phyloP scores from a whole-genome alignment of 2,329 filamentous ascomycete genomes.

The Apiospora hydei region DNA sequence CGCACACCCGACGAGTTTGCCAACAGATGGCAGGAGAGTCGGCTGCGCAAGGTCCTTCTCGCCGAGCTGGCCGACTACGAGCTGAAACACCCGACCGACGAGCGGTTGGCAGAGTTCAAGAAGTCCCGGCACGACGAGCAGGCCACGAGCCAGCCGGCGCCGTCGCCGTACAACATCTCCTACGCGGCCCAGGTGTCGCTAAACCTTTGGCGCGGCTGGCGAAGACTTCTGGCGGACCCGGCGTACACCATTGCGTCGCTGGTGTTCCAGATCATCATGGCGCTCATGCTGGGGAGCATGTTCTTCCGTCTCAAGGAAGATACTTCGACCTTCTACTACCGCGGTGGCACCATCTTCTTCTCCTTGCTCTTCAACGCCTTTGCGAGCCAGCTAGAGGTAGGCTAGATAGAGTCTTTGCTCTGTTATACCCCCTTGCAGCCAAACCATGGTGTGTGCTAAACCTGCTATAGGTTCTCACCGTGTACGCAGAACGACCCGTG shows the following conservation, averaged over 20 bases:
- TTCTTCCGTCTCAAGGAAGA: slow-evolving; percentile 76
- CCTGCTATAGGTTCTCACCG: background rate
- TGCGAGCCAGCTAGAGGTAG: slow-evolving; percentile 75
- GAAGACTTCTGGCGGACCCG: slow-evolving; percentile 78
- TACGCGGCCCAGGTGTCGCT: slow-evolving; percentile 77
- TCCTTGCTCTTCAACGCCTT: slow-evolving; percentile 88
- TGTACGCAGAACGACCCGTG: slow-evolving; percentile 16
- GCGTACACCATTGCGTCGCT: slow-evolving; percentile 73
- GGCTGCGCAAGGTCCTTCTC: slow-evolving; percentile 50
- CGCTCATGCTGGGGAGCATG: slow-evolving; percentile 79
- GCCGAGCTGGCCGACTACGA: slow-evolving; percentile 60
- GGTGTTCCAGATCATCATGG: slow-evolving; percentile 77
- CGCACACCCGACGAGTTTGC: slow-evolving; percentile 76
- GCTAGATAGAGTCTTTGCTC: slow-evolving; percentile 30
- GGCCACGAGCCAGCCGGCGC: slow-evolving; percentile 64
- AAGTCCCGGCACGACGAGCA: slow-evolving; percentile 46
- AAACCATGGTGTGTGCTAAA: no score
- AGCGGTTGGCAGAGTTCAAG: slow-evolving; percentile 49
- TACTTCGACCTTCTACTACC: slow-evolving; percentile 78
- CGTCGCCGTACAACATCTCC: slow-evolving; percentile 85
- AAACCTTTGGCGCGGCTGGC: slow-evolving; percentile 82
- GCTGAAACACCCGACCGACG: slow-evolving; percentile 50
- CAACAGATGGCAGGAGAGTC: slow-evolving; percentile 52
- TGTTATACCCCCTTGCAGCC: no score
- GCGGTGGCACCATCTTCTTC: slow-evolving; percentile 85